Conservation (phyloP, 306 rosid species). For the Cucumis sativus region Cucumber_9930_V3 NC_026659.2:6987001-6987500, state of each 20-base stretch:
- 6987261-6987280: neutral
- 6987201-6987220: neutral
- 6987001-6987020: too few relatives aligned
- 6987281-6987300: neutral
- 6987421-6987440: neutral
- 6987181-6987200: neutral
- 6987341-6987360: neutral
- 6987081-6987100: too few relatives aligned
- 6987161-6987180: too few relatives aligned
- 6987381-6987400: neutral
- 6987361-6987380: neutral
- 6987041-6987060: too few relatives aligned
- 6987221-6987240: neutral
- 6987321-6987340: neutral
- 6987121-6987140: too few relatives aligned
- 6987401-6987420: neutral
- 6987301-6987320: neutral
- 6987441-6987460: neutral
- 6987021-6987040: too few relatives aligned
- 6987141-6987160: too few relatives aligned
- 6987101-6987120: too few relatives aligned
- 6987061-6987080: too few relatives aligned
- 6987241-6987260: neutral
- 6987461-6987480: conserved; percentile 9
- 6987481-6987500: conserved; percentile 64